A percentile compares a stretch with the other conserved stretches of the same genome.
Evolutionary conservation across 2,329 filamentous ascomycete genomes (phyloP).

Genomic region (Davidsoniella neocaledoniae): DNA sequence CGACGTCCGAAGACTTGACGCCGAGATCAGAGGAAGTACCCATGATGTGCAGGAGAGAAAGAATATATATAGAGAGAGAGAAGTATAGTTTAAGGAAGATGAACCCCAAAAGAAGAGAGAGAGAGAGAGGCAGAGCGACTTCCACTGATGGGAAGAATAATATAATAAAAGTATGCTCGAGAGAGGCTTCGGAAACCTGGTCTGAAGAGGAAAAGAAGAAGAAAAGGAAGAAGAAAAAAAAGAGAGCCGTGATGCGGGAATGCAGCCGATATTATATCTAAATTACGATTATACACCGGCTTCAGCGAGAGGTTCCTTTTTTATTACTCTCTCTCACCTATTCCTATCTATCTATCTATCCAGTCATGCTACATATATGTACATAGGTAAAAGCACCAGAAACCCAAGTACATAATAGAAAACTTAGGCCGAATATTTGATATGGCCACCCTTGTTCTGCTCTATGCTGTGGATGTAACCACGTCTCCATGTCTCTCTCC

Average conservation of each 20-base stretch:
- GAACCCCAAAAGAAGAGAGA: neutral
- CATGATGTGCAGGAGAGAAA: neutral
- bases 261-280: neutral
- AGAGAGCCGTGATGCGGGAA: neutral
- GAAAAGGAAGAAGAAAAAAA: neutral
- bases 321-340: no score
- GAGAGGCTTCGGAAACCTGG: neutral
- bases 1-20: conserved; percentile 5
- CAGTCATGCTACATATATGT: no score
- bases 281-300: neutral
- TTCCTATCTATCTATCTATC: no score
- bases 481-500: no score
- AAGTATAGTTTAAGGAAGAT: neutral
- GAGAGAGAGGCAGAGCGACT: neutral
- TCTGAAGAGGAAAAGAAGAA: neutral
- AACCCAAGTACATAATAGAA: no score
- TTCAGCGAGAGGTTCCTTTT: no score
- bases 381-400: no score
- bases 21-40: conserved; percentile 9
- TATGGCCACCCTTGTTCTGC: no score
- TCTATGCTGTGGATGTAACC: no score
- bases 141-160: neutral
- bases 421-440: no score
- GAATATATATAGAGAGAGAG: neutral
- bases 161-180: neutral